Base-by-base conservation (phyloP, 192 early-diverging fungal species). In the Coemansia umbellata region DNA sequence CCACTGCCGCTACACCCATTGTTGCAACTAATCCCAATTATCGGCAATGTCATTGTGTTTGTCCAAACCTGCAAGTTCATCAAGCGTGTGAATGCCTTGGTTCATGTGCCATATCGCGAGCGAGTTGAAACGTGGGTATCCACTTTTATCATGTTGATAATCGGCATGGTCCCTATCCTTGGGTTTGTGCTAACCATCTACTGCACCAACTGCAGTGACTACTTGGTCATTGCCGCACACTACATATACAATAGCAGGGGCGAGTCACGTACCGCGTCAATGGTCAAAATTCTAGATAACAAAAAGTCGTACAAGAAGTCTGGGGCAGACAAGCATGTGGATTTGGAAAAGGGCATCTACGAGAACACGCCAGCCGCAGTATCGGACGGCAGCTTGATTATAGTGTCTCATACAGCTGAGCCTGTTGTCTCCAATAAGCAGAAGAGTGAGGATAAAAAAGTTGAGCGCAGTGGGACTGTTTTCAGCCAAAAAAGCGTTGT, bases 131-230 rank as follows among this genome's bases (percentile, higher is more conserved):
- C 61, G 14, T 67, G 64, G 60, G 42, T 63, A 19, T 62, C 63
- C 5, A 37, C 56, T 14, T 26, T 32, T 26, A 60, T 66, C 18
- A 33, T 74, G 22, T 52, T 74, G 4, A n/a, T 66, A 30, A 28
- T 74, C 17, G 70, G 69, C 11, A 66, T 73, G 69, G 53, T 73
- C 5, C 69, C 69, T 4, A n/a, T 72, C 9, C 35, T 64, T 35
- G 69, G 69, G 0, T 24, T 65, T 8, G 33, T 53, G 1, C 50
- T 72, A 9, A 57, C 69, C n/a, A 37, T 72, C 7, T 60, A 55
- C 33, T 65, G 63, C 43, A 60, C 56, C 13, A 42, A 60, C 15
- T 72, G 69, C 43, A 57, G 57, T 27, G 62, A 72, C 57, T 63
- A 72, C 17, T 10, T 72, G 37, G 24, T 44, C 9, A 54, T 66